Evolutionary conservation across 306 rosid genomes (phyloP).

Genomic region (Begonia fuchsioides): DNA sequence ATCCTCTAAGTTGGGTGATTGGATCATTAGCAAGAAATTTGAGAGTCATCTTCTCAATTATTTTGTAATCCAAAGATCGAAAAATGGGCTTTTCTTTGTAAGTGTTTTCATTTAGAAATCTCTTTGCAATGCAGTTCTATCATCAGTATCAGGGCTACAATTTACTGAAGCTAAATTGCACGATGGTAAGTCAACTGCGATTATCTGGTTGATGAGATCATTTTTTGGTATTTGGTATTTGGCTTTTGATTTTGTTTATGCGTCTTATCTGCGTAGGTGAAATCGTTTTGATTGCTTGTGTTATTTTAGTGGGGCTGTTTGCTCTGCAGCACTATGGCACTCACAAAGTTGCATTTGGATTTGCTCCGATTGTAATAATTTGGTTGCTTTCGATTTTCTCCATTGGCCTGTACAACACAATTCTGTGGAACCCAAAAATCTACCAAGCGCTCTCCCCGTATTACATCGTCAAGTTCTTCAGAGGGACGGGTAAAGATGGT

Average conservation of each 20-base stretch:
- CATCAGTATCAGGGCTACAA: slow-evolving; percentile 70
- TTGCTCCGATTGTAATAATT: slow-evolving; percentile 62
- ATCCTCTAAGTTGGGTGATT: not conserved
- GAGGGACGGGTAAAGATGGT: slow-evolving; percentile 50
- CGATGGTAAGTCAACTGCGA: slow-evolving; percentile 25
- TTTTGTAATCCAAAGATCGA: too few species aligned
- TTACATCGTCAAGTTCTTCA: slow-evolving; percentile 54
- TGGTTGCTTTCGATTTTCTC: slow-evolving; percentile 68
- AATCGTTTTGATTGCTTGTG: slow-evolving; percentile 68
- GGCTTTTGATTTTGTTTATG: slow-evolving; percentile 8
- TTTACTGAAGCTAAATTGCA: slow-evolving; percentile 42
- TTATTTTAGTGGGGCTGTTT: slow-evolving; percentile 68
- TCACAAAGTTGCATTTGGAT: slow-evolving; percentile 63
- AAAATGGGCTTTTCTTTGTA: too few species aligned
- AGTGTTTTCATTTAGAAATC: too few species aligned
- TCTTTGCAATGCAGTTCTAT: slow-evolving; percentile 43
- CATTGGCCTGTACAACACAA: slow-evolving; percentile 61
- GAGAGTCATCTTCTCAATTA: too few species aligned
- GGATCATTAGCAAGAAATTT: not conserved
- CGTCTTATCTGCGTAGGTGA: slow-evolving; percentile 29
- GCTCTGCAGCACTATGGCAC: slow-evolving; percentile 88
- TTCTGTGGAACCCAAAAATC: slow-evolving; percentile 56
- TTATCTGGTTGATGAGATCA: slow-evolving; percentile 3
- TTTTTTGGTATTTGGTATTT: slow-evolving; percentile 3
- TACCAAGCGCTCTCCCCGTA: slow-evolving; percentile 51